Conservation (phyloP, 495 filamentous ascomycete species). For the Neurospora sp. region DNA sequence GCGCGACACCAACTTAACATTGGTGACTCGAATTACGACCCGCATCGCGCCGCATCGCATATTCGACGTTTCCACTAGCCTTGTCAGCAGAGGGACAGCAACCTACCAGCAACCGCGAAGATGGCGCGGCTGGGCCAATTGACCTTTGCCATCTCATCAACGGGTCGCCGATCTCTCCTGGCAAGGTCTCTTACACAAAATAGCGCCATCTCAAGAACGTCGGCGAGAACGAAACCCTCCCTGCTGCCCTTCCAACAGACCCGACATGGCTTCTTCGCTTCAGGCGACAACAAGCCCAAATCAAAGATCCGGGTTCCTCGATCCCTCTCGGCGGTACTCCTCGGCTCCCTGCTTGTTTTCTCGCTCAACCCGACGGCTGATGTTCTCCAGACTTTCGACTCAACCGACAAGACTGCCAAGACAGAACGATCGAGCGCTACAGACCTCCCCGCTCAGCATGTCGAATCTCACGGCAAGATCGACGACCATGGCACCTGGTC, state of each 20-base stretch:
- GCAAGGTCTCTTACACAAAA: neutral
- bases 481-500: conserved; percentile 43
- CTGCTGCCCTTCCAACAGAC: neutral
- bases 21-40: neutral
- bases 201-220: neutral
- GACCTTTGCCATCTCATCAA: neutral
- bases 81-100: neutral
- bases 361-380: conserved; percentile 35
- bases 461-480: conserved; percentile 2
- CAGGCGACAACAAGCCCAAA: conserved; percentile 1
- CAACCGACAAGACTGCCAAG: conserved; percentile 1
- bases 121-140: neutral
- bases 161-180: neutral
- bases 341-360: conserved; percentile 31
- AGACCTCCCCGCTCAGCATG: neutral
- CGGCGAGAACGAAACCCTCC: neutral
- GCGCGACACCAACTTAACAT: neutral
- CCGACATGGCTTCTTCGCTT: conserved; percentile 7
- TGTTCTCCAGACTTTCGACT: conserved; percentile 16
- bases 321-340: conserved; percentile 16
- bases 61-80: neutral
- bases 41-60: neutral
- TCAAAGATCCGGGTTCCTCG: conserved; percentile 5
- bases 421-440: neutral
- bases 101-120: neutral